Conservation (phyloP, 2,329 filamentous ascomycete species). For the Pseudogymnoascus sp. region DNA sequence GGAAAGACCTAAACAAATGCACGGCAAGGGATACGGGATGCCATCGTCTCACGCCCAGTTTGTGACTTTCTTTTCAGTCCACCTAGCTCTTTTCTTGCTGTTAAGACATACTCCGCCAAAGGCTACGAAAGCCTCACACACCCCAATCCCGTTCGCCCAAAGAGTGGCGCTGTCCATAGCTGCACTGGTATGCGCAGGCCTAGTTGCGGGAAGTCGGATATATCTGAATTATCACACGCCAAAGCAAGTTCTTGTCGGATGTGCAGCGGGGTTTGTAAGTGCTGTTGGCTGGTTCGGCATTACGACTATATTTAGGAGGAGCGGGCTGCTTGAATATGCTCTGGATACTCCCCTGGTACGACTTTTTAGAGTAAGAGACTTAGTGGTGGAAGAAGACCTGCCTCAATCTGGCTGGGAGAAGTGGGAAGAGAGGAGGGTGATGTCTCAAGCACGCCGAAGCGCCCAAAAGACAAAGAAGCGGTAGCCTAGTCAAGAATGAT, state of each 20-base stretch:
- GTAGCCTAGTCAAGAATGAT: not conserved
- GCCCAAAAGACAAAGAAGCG: not conserved
- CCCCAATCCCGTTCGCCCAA: constrained; percentile 52
- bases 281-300: constrained; percentile 71
- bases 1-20: constrained; percentile 72
- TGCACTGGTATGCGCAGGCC: constrained; percentile 51
- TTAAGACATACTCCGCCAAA: constrained; percentile 61
- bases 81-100: constrained; percentile 74
- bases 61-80: constrained; percentile 82
- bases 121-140: constrained; percentile 27
- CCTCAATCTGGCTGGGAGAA: constrained; percentile 89
- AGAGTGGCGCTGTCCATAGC: constrained; percentile 46
- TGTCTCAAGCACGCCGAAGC: not conserved
- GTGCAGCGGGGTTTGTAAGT: constrained; percentile 58
- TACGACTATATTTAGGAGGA: constrained; percentile 57
- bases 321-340: constrained; percentile 63
- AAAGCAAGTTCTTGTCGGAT: constrained; percentile 78
- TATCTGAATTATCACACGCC: constrained; percentile 91
- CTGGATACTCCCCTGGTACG: constrained; percentile 57
- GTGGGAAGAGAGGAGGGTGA: constrained; percentile 52
- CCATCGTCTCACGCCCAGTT: constrained; percentile 93
- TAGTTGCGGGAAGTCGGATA: constrained; percentile 73
- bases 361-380: constrained; percentile 67
- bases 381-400: constrained; percentile 81
- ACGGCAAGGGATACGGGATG: constrained; percentile 96